A percentile compares a stretch with the other conserved stretches of the same genome.
Evolutionary conservation across 164 flowering plant genomes (phyloP).

Genomic region (Houttuynia cordata): DNA sequence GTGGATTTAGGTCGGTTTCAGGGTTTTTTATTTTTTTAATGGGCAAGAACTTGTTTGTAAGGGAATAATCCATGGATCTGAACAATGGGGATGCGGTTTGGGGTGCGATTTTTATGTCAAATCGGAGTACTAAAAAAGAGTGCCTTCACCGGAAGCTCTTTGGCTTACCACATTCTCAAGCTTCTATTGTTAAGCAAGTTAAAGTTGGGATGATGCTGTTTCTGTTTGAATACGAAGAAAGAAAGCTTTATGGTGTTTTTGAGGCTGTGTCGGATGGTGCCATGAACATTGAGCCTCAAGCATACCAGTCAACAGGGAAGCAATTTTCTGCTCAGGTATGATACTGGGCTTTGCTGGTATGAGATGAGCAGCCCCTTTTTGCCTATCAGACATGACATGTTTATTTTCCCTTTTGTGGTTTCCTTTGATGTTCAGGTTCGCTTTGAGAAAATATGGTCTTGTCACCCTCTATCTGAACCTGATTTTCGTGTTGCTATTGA

Average conservation of each 20-base stretch:
- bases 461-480: conserved; percentile 45
- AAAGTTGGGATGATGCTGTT: conserved; percentile 63
- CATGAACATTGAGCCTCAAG: conserved; percentile 44
- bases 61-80: conserved; percentile 17
- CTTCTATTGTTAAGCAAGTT: conserved; percentile 39
- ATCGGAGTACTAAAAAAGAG: conserved; percentile 37
- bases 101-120: conserved; percentile 80
- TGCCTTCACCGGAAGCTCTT: conserved; percentile 38
- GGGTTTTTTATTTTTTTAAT: no score
- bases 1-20: no score
- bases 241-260: conserved; percentile 59
- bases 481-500: conserved; percentile 45
- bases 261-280: conserved; percentile 56
- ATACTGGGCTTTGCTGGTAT: no score
- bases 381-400: neutral
- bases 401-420: neutral
- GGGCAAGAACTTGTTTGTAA: conserved; percentile 6
- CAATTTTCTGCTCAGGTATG: conserved; percentile 67
- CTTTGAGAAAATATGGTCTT: conserved; percentile 28
- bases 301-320: conserved; percentile 40
- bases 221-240: conserved; percentile 53
- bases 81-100: conserved; percentile 16
- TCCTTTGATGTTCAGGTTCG: conserved; percentile 10
- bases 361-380: neutral
- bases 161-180: conserved; percentile 39